Conservation (phyloP, 176 grass and related monocot species). For the Carex pumila region DNA sequence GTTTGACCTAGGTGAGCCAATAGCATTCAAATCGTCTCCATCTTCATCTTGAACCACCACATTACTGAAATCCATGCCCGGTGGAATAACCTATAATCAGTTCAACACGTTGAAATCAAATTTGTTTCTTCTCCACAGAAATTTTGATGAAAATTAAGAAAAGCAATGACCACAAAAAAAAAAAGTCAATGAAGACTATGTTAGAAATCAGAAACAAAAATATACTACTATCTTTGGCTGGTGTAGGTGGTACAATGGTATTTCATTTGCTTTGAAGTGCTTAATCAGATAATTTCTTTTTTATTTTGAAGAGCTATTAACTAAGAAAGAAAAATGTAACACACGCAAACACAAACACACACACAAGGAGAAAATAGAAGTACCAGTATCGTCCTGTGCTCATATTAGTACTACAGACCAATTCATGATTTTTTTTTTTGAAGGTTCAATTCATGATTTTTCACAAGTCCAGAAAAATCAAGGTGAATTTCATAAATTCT, state of each 20-base stretch:
- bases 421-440: background rate
- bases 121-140: background rate
- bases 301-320: background rate
- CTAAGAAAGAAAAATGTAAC: background rate
- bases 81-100: conserved; percentile 76
- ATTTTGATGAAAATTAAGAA: background rate
- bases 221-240: too few relatives aligned
- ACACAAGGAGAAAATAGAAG: background rate
- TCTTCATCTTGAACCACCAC: conserved; percentile 72
- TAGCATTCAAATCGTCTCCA: conserved; percentile 52
- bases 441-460: background rate
- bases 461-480: background rate
- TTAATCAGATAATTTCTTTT: background rate
- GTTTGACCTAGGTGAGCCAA: conserved; percentile 48
- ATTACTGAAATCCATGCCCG: conserved; percentile 98
- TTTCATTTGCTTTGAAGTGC: too few relatives aligned
- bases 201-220: too few relatives aligned
- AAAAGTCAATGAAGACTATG: background rate
- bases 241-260: too few relatives aligned
- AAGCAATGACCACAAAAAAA: background rate
- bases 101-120: background rate
- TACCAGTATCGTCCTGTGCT: background rate
- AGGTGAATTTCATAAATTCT: background rate
- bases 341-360: background rate
- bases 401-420: background rate